Evolutionary conservation across 495 filamentous ascomycete species (phyloP).

Genomic region (Penicillium waksmanii): DNA sequence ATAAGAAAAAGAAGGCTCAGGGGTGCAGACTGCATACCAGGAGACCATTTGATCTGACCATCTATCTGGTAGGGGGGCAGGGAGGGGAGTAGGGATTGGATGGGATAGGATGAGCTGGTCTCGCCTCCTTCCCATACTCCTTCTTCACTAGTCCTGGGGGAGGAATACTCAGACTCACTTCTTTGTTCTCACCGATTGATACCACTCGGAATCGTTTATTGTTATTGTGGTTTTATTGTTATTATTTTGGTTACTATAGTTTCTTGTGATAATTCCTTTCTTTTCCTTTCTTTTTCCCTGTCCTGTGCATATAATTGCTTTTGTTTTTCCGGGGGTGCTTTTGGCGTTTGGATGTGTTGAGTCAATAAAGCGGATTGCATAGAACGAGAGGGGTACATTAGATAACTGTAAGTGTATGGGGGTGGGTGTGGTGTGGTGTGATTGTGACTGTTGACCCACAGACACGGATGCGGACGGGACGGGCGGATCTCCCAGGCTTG

Average conservation of each 20-base stretch:
- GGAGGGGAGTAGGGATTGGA: too few relatives aligned
- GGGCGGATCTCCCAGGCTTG: conserved; percentile 17
- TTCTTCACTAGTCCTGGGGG: not conserved
- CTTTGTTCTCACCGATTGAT: too few relatives aligned
- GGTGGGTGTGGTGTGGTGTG: too few relatives aligned
- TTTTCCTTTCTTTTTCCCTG: conserved; percentile 17
- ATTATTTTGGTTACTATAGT: not conserved
- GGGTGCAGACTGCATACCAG: too few relatives aligned
- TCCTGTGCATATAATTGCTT: conserved; percentile 30
- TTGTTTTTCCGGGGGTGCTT: conserved; percentile 7
- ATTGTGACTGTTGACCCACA: conserved; percentile 1
- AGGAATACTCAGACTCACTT: not conserved
- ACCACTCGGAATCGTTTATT: not conserved
- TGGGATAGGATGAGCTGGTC: too few relatives aligned
- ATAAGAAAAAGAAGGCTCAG: too few relatives aligned
- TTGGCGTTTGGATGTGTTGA: conserved; percentile 26
- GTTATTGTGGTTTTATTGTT: not conserved
- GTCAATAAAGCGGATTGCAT: conserved; percentile 1
- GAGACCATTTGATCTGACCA: too few relatives aligned
- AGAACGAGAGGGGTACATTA: conserved; percentile 13
- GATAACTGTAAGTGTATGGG: too few relatives aligned
- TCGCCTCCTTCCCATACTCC: too few relatives aligned
- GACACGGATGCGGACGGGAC: conserved; percentile 23
- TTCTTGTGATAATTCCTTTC: not conserved
- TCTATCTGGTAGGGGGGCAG: too few relatives aligned